Evolutionary conservation across 305 asterid species (phyloP), one percentile per base, ranked within the genome.

Genomic region (Plantago rigida): DNA sequence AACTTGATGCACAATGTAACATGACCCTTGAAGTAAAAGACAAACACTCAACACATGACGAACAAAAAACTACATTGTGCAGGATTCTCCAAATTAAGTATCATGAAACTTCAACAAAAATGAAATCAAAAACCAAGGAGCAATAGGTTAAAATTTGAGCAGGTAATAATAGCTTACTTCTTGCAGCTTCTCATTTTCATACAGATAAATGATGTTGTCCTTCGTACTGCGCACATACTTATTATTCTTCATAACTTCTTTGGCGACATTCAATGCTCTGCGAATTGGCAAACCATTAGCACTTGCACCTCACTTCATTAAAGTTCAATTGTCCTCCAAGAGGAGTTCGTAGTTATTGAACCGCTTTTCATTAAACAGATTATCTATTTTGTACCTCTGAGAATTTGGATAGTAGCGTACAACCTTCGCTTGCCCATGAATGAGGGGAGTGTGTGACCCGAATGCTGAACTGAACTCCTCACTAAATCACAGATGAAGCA

Each of bases 401-500:
- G 78, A 85, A 72, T 89, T 73, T 60, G 96, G 85, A 76, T 75
- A 83, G 81, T 84, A 84, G 71, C 97, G 95, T 53, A 78, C 91
- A 69, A 78, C 88, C 72, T 82, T 84, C 49, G 89, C 87, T 79
- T 92, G 96, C 69, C 99, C 99, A n/a, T 78, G 85, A 70, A 85
- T 70, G 69, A 92, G 91, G 60, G 97, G 94, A 75, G 95, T 87
- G 64, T 83, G 88, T 59, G 97, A 80, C 64, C 99, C 97, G 79
- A 86, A 92, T 77, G 97, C 97, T 71, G 95, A 73, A 77, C 74
- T 76, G 65, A 78, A 87, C 70, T 89, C 97, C 87, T 92, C 99
- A 46, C 97, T 92, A 64, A 42, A 71, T 47, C 66, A 66, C 51
- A 74, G 69, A 41, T 69, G 39, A 39, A 13, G 67, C 29, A 72